Evolutionary conservation across 345 rosid species (phyloP), one percentile per base, ranked within the genome.

Genomic region (Aquilaria yunnanensis): DNA sequence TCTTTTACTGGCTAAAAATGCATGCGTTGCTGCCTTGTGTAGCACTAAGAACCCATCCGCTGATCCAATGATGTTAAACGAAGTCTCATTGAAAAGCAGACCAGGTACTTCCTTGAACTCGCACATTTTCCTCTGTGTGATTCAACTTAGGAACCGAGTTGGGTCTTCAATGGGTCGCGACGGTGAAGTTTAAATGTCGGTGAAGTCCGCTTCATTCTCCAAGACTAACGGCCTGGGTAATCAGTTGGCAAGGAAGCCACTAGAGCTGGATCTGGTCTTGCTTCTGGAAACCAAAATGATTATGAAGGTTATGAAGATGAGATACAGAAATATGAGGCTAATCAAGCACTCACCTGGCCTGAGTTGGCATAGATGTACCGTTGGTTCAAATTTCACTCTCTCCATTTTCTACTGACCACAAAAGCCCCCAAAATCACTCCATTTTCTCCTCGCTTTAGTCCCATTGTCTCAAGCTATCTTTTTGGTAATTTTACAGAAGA

Each of bases 1-100:
- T 70, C 72, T 80, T 69, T 64, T 77, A n/a, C 95, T 91, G 32
- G 73, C 75, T 59, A 77, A 77, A 78, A 85, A 88, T 10, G 91
- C 87, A 48, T 69, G 66, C 51, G 75, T 79, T 0, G 89, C 91
- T n/a, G 67, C 70, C 77, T 69, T 83, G 56, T 79, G 85, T 51
- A 88, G 87, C 80, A 80, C 71, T 10, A 83, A 76, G 63, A 80
- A 80, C 60, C 77, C 84, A 63, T 79, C 88, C 34, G 72, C 70
- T 14, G 62, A 31, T 9, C 58, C 69, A 55, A 31, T 65, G 30
- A 70, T 68, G 29, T 74, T 81, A 23, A 80, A 70, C 45, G 73
- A 66, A 53, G 64, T 74, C 5, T 82, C 72, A 61, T 73, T 80
- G 69, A 88, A 81, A 60, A 51, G 41, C 67, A 87, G 70, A 56